These are phyloP conservation scores for Symmetrospora coprosmae DNA, from an alignment of 768 basidiomycete species.

Conservation along the genomic window DNA sequence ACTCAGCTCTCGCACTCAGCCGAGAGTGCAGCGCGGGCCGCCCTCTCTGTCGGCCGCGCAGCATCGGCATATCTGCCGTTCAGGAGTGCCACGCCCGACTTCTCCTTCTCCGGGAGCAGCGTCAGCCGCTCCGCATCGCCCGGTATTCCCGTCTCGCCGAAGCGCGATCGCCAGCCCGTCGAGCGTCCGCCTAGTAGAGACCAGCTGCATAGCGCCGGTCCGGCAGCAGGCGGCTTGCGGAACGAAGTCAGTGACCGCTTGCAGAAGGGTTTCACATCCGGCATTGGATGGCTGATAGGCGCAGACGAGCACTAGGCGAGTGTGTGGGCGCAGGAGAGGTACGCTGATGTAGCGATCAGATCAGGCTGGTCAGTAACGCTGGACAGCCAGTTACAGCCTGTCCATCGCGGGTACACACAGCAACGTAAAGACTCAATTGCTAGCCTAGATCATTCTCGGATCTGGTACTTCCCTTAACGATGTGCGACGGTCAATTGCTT, in stretches of 20 bases:
- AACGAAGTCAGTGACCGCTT: not conserved
- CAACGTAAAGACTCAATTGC: too few species aligned
- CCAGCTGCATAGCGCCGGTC: too few species aligned
- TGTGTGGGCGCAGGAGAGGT: not conserved
- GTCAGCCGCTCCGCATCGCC: not conserved
- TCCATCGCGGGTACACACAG: not conserved
- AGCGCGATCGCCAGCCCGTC: too few species aligned
- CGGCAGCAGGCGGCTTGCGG: not conserved
- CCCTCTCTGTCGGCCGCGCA: conserved; percentile 60
- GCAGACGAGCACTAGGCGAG: not conserved
- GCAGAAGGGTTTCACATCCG: not conserved
- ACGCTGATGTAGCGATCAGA: not conserved
- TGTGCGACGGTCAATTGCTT: too few species aligned
- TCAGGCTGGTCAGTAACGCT: not conserved
- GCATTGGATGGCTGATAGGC: conserved; percentile 9
- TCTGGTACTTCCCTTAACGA: too few species aligned
- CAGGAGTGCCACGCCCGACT: conserved; percentile 8
- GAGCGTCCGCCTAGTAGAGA: too few species aligned
- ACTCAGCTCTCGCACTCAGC: conserved; percentile 44
- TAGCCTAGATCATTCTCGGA: too few species aligned
- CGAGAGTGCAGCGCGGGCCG: conserved; percentile 66
- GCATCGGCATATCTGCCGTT: conserved; percentile 18
- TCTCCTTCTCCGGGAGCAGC: conserved; percentile 12
- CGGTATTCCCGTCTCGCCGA: too few species aligned
- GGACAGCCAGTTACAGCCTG: not conserved